Base-by-base conservation (phyloP, 768 basidiomycete species). In the Suillus variegatus region DNA sequence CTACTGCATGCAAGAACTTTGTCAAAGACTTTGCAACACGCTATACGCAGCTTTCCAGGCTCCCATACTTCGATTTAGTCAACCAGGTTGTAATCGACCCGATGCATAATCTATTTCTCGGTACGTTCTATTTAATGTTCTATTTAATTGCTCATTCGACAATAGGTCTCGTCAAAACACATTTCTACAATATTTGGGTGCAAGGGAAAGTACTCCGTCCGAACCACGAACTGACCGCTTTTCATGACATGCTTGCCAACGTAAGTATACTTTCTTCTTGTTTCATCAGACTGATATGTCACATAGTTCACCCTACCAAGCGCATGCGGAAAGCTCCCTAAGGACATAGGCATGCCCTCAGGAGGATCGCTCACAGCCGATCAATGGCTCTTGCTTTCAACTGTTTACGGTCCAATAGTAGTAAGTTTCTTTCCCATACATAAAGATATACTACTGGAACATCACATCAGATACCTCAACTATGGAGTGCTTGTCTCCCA, bases 291-390 rank as follows among this genome's bases (percentile, higher is more conserved):
- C 38, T 38, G 38, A 38, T 25, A 25, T 25, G 25, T 25, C 25
- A 25, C 25, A 25, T 25, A 25, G 25, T 25, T 25, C 25, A 25
- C 25, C 25, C 25, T 25, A 25, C 25, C 25, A 25, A 25, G 25
- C 10, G 10, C 10, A 38, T 38, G 58, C 9, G 46, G 58, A 4
- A 49, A 51, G 40, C 67, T 78, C 0, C 77, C 74, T 0, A 70
- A 63, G 1, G 43, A 74, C 2, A 71, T 76, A 12, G 72, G 76
- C 18, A 72, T 70, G 62, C 78, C 77, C 2, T 72, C 75, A 0
- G 75, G 78, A n/a, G 76, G 78, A 3, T 76, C 72, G 1, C 66
- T 79, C 1, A 77, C 73, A 6, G 78, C 77, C 3, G 78, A 79
- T 60, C 73, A 77, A 57, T 76, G 78, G 79, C 65, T 73, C 0